These are phyloP conservation scores for Galeopsis tetrahit DNA, from an alignment of 257 asterid genomes.

Conservation along the genomic window DNA sequence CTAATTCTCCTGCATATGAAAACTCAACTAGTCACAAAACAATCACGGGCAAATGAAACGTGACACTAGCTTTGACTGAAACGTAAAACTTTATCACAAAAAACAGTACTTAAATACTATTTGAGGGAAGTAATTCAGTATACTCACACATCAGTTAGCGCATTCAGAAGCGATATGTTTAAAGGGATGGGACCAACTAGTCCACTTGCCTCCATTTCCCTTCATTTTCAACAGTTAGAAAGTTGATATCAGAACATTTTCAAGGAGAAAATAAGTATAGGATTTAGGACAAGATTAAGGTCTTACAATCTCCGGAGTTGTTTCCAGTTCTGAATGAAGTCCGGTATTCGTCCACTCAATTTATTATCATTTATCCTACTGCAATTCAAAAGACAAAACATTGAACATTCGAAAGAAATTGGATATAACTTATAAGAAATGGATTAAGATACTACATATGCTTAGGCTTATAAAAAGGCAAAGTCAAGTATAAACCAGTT, in stretches of 20 bases:
- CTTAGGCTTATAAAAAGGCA: slow-evolving; percentile 34
- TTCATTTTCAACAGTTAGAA: slow-evolving; percentile 41
- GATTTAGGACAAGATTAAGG: slow-evolving; percentile 22
- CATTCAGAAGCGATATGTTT: slow-evolving; percentile 61
- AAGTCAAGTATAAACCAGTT: no score
- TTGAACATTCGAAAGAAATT: slow-evolving; percentile 23
- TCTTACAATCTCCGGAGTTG: slow-evolving; percentile 63
- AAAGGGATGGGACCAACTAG: slow-evolving; percentile 76
- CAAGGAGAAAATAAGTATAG: slow-evolving; percentile 6
- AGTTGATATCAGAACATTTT: slow-evolving; percentile 28
- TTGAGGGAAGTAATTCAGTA: slow-evolving; percentile 14
- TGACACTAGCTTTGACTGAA: no score
- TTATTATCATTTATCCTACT: slow-evolving; percentile 80
- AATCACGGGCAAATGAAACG: no score
- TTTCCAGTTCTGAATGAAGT: slow-evolving; percentile 74
- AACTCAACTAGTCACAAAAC: slow-evolving; percentile 11
- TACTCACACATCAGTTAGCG: slow-evolving; percentile 68
- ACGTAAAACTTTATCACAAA: background rate
- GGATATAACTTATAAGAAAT: background rate
- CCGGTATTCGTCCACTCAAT: slow-evolving; percentile 70
- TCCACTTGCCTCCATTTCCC: slow-evolving; percentile 81
- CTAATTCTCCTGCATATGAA: slow-evolving; percentile 70
- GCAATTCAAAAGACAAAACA: slow-evolving; percentile 33
- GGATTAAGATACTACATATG: slow-evolving; percentile 11
- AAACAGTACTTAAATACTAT: slow-evolving; percentile 1